Evolutionary conservation across 2,329 filamentous ascomycete genomes (phyloP).

Genomic region (Epichloe aotearoae): DNA sequence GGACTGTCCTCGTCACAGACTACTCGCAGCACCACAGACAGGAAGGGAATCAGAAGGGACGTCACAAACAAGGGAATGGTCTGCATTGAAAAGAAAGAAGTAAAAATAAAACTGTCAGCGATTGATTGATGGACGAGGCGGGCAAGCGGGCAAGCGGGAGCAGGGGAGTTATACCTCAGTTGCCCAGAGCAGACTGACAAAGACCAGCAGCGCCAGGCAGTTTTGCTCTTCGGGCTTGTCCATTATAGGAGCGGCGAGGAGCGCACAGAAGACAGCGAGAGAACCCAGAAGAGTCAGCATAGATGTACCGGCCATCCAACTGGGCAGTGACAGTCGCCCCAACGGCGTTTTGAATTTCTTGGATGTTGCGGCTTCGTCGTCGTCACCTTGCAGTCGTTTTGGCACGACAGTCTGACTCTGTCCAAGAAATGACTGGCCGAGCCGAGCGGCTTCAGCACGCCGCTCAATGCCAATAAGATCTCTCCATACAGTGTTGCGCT

Average conservation of each 20-base stretch:
- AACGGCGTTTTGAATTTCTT: slow-evolving; percentile 70
- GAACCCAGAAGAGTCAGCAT: slow-evolving; percentile 65
- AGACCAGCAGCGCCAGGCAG: slow-evolving; percentile 82
- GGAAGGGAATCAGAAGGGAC: slow-evolving; percentile 82
- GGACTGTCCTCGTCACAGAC: slow-evolving; percentile 56
- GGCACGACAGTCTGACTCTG: slow-evolving; percentile 54
- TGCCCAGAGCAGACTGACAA: slow-evolving; percentile 90
- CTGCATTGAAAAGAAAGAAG: slow-evolving; percentile 25
- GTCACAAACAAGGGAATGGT: slow-evolving; percentile 96
- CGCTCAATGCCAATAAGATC: slow-evolving; percentile 98
- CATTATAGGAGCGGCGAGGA: slow-evolving; percentile 73
- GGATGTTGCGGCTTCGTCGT: slow-evolving; percentile 44
- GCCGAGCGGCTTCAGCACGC: slow-evolving; percentile 83
- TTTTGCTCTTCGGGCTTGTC: slow-evolving; percentile 84
- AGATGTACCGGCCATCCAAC: slow-evolving; percentile 72
- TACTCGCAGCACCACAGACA: slow-evolving; percentile 76
- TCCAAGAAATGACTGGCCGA: slow-evolving; percentile 75
- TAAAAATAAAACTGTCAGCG: slow-evolving; percentile 3
- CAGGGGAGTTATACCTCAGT: slow-evolving; percentile 57
- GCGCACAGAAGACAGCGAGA: slow-evolving; percentile 56
- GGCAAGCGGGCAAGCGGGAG: neutral
- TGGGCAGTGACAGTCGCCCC: slow-evolving; percentile 60
- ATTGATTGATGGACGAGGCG: neutral
- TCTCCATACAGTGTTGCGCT: slow-evolving; percentile 95
- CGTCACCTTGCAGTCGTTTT: slow-evolving; percentile 73